Percentiles rank a stretch among this genome's conserved stretches.
Evolutionary conservation across 2,329 filamentous ascomycete genomes (phyloP).

Genomic region (Rosellinia necatrix): DNA sequence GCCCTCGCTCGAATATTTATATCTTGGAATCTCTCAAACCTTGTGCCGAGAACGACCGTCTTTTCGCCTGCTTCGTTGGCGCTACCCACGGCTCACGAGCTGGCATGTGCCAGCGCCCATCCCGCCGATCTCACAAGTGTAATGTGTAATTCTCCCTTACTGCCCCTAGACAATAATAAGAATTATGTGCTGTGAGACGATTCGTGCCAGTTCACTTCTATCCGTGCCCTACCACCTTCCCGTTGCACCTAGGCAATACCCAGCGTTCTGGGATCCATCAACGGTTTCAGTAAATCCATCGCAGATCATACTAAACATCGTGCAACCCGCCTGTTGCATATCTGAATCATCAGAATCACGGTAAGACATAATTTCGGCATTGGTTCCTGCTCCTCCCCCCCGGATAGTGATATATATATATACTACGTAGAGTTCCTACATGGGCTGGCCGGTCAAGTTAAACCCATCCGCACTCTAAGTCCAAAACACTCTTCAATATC

Average conservation of each 20-base stretch:
- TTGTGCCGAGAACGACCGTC: background rate
- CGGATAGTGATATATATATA: background rate
- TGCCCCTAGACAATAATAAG: background rate
- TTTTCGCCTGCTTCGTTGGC: background rate
- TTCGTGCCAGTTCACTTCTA: conserved; percentile 2
- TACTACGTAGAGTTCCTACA: background rate
- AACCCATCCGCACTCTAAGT: background rate
- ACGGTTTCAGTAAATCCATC: conserved; percentile 11
- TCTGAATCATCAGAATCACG: background rate
- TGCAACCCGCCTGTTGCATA: background rate
- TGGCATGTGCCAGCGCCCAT: background rate
- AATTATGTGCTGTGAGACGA: conserved; percentile 5
- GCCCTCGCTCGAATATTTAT: background rate
- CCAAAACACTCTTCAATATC: background rate
- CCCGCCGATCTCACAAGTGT: background rate
- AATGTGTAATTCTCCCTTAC: too few relatives aligned
- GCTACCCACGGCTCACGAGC: background rate
- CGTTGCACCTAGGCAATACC: background rate
- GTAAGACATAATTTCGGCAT: too few relatives aligned
- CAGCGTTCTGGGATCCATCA: background rate
- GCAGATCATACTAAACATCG: background rate
- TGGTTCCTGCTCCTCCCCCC: background rate
- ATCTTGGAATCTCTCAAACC: background rate
- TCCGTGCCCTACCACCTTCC: background rate
- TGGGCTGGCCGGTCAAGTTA: background rate